Evolutionary conservation across 2,329 filamentous ascomycete species (phyloP).

Genomic region (Talaromyces atroroseus): DNA sequence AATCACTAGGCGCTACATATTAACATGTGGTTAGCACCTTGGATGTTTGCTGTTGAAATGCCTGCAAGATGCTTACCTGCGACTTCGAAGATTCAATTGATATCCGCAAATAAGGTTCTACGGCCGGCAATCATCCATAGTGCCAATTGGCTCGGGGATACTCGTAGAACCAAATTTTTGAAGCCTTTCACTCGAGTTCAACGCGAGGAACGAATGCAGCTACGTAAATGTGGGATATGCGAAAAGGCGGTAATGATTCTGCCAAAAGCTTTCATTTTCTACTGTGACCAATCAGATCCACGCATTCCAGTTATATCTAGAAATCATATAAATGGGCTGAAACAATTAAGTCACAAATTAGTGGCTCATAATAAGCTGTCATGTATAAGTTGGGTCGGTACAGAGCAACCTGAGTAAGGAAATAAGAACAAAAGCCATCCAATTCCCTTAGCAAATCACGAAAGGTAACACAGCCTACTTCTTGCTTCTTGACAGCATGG

Average conservation of each 20-base stretch:
- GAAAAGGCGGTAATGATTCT: conserved; percentile 6
- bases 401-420: too few relatives aligned
- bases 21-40: background rate
- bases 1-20: background rate
- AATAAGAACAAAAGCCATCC: too few relatives aligned
- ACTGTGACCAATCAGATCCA: conserved; percentile 4
- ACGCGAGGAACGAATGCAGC: background rate
- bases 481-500: background rate
- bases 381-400: background rate
- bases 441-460: background rate
- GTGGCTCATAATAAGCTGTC: background rate
- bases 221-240: background rate
- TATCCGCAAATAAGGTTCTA: background rate
- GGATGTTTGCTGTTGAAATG: background rate
- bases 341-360: background rate
- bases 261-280: background rate
- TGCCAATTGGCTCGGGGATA: background rate
- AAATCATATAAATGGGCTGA: background rate
- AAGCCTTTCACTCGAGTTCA: background rate
- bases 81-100: background rate
- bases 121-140: background rate
- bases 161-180: background rate
- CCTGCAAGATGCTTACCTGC: background rate
- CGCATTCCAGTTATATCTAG: background rate
- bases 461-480: too few relatives aligned